Evolutionary conservation across 192 early-diverging fungal genomes (phyloP).

Genomic region (Dimargaris cristalligena): DNA sequence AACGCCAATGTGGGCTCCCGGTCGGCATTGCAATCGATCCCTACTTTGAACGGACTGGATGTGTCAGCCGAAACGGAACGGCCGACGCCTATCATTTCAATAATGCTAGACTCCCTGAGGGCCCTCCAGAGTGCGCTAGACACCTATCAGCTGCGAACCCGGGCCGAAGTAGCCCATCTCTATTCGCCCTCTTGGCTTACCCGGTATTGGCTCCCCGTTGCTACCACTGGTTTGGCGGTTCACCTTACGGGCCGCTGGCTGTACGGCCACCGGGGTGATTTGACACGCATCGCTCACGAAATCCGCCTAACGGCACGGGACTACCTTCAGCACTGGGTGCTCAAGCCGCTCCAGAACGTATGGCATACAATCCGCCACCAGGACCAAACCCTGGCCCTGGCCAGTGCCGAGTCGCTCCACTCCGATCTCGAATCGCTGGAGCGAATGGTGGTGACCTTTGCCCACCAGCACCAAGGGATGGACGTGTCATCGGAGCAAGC

Average conservation of each 20-base stretch:
- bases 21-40: constrained; percentile 14
- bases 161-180: not conserved
- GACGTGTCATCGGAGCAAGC: not conserved
- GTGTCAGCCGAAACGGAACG: too few species aligned
- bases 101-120: not conserved
- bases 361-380: constrained; percentile 67
- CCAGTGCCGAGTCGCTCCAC: constrained; percentile 53
- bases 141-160: not conserved
- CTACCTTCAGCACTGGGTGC: constrained; percentile 63
- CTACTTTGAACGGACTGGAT: constrained; percentile 12
- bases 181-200: constrained; percentile 19
- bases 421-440: constrained; percentile 77
- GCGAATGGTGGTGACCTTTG: constrained; percentile 78
- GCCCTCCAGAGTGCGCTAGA: not conserved
- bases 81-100: too few species aligned
- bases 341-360: constrained; percentile 50
- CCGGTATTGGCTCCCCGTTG: constrained; percentile 53
- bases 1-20: constrained; percentile 6
- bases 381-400: constrained; percentile 45
- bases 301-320: constrained; percentile 34
- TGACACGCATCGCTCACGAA: constrained; percentile 30
- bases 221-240: constrained; percentile 23
- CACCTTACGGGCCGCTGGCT: constrained; percentile 28
- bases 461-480: constrained; percentile 18
- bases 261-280: constrained; percentile 29